Evolutionary conservation across 2,329 filamentous ascomycete genomes (phyloP).

Genomic region (Hortaea sp.): DNA sequence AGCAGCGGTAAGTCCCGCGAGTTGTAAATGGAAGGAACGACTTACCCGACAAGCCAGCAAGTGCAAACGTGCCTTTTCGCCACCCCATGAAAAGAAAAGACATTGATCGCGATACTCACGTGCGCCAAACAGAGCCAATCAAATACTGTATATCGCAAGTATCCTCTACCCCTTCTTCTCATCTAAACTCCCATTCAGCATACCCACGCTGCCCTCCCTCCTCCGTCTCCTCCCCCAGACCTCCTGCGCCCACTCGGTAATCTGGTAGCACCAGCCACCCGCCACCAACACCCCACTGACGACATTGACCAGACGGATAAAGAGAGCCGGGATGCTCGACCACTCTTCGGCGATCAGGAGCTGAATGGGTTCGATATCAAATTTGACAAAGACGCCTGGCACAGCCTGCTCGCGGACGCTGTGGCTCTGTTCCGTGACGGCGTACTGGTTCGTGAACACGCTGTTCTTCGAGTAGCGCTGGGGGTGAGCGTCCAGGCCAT

Average conservation of each 20-base stretch:
- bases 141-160: not conserved
- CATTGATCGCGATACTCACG: not conserved
- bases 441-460: constrained; percentile 94
- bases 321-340: constrained; percentile 60
- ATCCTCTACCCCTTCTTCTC: constrained; percentile 7
- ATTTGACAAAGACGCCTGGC: constrained; percentile 95
- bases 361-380: constrained; percentile 93
- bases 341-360: constrained; percentile 76
- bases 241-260: constrained; percentile 63
- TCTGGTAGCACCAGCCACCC: constrained; percentile 83
- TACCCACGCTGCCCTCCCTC: constrained; percentile 22
- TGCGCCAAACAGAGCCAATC: not conserved
- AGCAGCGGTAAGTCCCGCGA: not conserved
- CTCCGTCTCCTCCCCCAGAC: constrained; percentile 1
- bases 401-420: constrained; percentile 58
- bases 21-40: not conserved
- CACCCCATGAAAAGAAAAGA: not conserved
- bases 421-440: constrained; percentile 79
- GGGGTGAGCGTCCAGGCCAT: constrained; percentile 23
- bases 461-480: constrained; percentile 40
- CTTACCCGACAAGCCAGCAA: not conserved
- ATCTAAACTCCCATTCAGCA: constrained; percentile 3
- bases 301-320: constrained; percentile 82
- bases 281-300: constrained; percentile 84
- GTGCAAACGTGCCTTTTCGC: not conserved